Evolutionary conservation across 23 red algal species (phyloP).

Genomic region (Pyropia haitanensis): DNA sequence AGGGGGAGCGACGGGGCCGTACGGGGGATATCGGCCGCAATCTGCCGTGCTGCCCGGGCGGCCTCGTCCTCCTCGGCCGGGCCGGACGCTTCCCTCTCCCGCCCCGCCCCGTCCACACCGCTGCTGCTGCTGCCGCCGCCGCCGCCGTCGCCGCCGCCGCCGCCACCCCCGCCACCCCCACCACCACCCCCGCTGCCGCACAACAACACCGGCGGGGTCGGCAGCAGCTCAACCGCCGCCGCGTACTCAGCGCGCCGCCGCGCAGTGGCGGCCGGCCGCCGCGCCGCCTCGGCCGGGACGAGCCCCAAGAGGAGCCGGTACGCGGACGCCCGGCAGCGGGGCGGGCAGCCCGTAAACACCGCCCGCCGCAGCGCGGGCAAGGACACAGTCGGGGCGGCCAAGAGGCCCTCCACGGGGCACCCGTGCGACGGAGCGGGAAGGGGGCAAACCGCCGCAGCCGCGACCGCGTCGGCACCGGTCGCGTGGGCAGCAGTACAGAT

Average conservation of each 20-base stretch:
- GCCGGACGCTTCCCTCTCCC: constrained; percentile 12
- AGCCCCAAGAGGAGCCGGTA: constrained; percentile 80
- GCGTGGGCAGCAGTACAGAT: too few relatives aligned
- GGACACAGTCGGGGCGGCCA: constrained; percentile 2
- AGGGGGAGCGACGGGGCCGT: constrained; percentile 61
- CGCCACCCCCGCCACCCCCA: neutral
- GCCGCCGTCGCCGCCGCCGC: constrained; percentile 2
- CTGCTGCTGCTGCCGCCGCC: neutral
- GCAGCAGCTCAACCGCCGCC: constrained; percentile 42
- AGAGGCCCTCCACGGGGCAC: too few relatives aligned
- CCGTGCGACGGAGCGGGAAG: too few relatives aligned
- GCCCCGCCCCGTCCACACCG: neutral
- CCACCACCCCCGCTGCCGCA: constrained; percentile 2
- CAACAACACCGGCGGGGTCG: constrained; percentile 1
- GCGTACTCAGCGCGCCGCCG: constrained; percentile 59
- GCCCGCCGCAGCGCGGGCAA: neutral
- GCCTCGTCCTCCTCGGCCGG: constrained; percentile 40
- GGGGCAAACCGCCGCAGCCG: too few relatives aligned
- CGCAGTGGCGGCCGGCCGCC: constrained; percentile 34
- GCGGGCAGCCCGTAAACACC: constrained; percentile 17
- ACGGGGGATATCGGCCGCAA: constrained; percentile 74
- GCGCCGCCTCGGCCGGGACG: constrained; percentile 29
- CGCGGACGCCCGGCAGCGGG: constrained; percentile 24
- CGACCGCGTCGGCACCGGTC: too few relatives aligned
- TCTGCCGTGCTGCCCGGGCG: constrained; percentile 58